Conservation (phyloP, 257 asterid genomes). For the Nicotiana attenuata region DNA sequence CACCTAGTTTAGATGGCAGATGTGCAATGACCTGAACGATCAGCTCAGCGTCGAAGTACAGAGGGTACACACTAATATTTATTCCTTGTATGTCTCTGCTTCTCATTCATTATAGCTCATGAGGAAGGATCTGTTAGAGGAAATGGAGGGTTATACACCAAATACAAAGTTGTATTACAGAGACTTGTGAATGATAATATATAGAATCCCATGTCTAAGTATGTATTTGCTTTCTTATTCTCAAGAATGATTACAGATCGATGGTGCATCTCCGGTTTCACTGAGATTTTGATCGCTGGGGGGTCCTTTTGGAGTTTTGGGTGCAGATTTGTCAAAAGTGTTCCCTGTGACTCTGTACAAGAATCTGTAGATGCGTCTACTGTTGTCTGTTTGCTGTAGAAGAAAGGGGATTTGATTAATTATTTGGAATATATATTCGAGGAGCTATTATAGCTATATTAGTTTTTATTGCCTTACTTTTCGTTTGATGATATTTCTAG, state of each 20-base stretch:
- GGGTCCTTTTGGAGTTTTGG: background rate
- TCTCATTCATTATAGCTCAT: background rate
- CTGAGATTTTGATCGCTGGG: background rate
- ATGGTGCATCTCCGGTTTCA: background rate
- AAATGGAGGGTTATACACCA: background rate
- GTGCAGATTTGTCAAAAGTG: background rate
- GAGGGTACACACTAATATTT: background rate
- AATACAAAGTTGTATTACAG: background rate
- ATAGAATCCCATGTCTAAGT: background rate
- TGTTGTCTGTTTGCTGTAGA: background rate
- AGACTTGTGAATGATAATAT: background rate
- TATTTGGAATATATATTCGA: background rate
- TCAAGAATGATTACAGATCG: background rate
- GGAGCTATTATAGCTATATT: background rate
- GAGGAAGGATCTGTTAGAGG: background rate
- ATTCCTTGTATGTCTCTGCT: background rate
- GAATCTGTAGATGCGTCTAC: background rate
- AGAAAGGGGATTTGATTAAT: background rate
- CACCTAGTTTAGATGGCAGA: background rate
- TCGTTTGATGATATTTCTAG: background rate
- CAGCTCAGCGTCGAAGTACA: background rate
- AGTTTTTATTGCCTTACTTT: background rate
- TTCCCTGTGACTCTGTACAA: background rate
- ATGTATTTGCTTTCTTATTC: background rate
- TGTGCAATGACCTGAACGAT: background rate